Percentiles rank a stretch among this genome's conserved stretches.
Conservation (phyloP, 2,329 filamentous ascomycete species). For the Colletotrichum acutatum region DNA sequence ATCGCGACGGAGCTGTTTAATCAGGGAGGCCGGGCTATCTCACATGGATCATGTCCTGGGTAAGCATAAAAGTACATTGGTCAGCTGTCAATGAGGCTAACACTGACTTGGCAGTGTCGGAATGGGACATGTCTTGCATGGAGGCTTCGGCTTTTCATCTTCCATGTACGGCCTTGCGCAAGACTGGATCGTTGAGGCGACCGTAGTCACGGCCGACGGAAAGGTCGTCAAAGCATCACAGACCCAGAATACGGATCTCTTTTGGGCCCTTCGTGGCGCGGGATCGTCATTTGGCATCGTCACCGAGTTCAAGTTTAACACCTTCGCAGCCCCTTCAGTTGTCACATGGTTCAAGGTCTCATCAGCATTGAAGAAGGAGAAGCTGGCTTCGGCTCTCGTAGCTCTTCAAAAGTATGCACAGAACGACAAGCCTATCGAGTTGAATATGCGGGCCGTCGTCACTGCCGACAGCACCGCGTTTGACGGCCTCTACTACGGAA, state of each 20-base stretch:
- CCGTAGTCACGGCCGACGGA: conserved; percentile 50
- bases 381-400: conserved; percentile 4
- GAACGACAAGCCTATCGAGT: conserved; percentile 36
- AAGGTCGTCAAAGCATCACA: conserved; percentile 45
- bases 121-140: conserved; percentile 52
- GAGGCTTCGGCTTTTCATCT: conserved; percentile 50
- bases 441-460: conserved; percentile 43
- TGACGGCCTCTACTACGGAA: conserved; percentile 44
- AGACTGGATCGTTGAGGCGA: conserved; percentile 49
- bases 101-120: conserved; percentile 45
- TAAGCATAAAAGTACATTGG: conserved; percentile 40
- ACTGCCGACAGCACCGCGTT: conserved; percentile 36
- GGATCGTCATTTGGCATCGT: conserved; percentile 55
- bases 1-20: conserved; percentile 52
- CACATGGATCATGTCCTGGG: conserved; percentile 65
- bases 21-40: conserved; percentile 53
- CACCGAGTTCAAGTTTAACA: conserved; percentile 51
- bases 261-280: conserved; percentile 56
- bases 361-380: conserved; percentile 1
- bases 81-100: background rate
- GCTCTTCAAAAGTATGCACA: conserved; percentile 41
- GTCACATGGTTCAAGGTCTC: conserved; percentile 41
- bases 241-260: conserved; percentile 51
- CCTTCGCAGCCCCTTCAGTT: conserved; percentile 47
- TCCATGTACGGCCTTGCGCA: conserved; percentile 42